These are phyloP conservation scores for Cladosporium sp. DNA, from an alignment of 2,329 filamentous ascomycete species.

Conservation along the genomic window DNA sequence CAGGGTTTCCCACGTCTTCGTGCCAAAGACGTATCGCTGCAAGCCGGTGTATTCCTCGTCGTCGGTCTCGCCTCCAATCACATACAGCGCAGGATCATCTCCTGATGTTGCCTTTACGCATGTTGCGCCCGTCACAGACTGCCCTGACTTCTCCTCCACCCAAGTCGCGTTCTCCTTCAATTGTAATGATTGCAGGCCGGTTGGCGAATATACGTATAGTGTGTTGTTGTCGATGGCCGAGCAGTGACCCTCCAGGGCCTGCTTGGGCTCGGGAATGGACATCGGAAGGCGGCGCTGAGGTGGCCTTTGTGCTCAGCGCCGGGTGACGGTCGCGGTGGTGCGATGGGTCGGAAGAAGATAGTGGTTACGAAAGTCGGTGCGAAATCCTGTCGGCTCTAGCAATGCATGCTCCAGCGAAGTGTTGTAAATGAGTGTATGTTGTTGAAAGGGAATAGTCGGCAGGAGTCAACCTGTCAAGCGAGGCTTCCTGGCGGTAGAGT, in stretches of 20 bases:
- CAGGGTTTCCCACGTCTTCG: slow-evolving; percentile 61
- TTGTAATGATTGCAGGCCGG: slow-evolving; percentile 72
- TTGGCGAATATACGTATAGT: slow-evolving; percentile 77
- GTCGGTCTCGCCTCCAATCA: slow-evolving; percentile 71
- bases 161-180: slow-evolving; percentile 71
- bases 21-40: slow-evolving; percentile 64
- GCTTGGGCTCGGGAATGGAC: slow-evolving; percentile 69
- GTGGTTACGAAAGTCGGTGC: slow-evolving; percentile 15
- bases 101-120: slow-evolving; percentile 71
- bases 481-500: slow-evolving; percentile 7
- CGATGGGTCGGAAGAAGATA: slow-evolving; percentile 11
- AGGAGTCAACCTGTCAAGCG: slow-evolving; percentile 12
- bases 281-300: slow-evolving; percentile 47
- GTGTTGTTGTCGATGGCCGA: slow-evolving; percentile 78
- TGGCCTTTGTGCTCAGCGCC: slow-evolving; percentile 20
- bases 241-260: slow-evolving; percentile 74
- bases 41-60: slow-evolving; percentile 67
- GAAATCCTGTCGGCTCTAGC: slow-evolving; percentile 16
- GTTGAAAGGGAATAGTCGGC: neutral
- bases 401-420: slow-evolving; percentile 12
- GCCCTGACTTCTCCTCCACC: slow-evolving; percentile 64
- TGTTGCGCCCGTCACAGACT: slow-evolving; percentile 70
- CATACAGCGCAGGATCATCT: slow-evolving; percentile 64
- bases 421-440: neutral
- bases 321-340: slow-evolving; percentile 1